A percentile compares a stretch with the other conserved stretches of the same genome.
These are phyloP conservation scores for Pisolithus marmoratus DNA, from an alignment of 768 basidiomycete genomes.

Conservation along the genomic window DNA sequence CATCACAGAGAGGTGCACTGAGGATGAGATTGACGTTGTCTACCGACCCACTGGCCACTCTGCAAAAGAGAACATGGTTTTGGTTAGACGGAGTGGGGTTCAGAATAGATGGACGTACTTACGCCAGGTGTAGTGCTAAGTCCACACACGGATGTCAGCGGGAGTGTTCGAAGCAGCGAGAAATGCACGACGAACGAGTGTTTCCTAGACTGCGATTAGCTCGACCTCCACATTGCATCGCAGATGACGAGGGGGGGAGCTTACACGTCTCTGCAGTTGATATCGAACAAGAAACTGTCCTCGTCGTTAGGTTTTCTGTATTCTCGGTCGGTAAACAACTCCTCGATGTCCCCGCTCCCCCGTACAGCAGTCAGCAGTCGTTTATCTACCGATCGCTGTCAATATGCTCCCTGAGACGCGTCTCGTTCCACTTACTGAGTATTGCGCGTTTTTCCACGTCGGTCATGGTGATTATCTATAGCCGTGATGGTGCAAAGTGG, in stretches of 20 bases:
- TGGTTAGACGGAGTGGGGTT: not conserved
- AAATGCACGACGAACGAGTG: conserved; percentile 19
- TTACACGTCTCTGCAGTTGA: conserved; percentile 27
- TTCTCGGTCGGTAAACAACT: conserved; percentile 3
- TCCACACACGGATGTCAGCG: conserved; percentile 6
- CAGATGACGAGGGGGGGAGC: conserved; percentile 1
- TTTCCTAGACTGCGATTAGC: conserved; percentile 17
- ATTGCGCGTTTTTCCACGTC: conserved; percentile 7
- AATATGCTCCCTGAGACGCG: not conserved
- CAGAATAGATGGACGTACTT: conserved; percentile 6
- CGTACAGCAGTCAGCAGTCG: conserved; percentile 20
- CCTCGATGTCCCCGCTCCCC: conserved; percentile 20
- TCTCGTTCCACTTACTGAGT: conserved; percentile 15
- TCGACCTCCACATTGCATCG: not conserved
- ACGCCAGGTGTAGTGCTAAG: conserved; percentile 29
- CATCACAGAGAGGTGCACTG: conserved; percentile 22
- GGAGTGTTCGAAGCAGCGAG: not conserved
- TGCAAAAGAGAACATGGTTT: not conserved
- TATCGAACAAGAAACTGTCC: conserved; percentile 15
- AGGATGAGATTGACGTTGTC: conserved; percentile 21
- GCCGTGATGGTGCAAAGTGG: no score
- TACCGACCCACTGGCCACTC: conserved; percentile 10
- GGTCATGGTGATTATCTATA: not conserved
- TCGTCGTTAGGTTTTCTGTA: conserved; percentile 1
- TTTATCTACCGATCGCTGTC: conserved; percentile 14